Conservation (phyloP, 306 rosid species). For the Trichosanthes cucumerina region DNA sequence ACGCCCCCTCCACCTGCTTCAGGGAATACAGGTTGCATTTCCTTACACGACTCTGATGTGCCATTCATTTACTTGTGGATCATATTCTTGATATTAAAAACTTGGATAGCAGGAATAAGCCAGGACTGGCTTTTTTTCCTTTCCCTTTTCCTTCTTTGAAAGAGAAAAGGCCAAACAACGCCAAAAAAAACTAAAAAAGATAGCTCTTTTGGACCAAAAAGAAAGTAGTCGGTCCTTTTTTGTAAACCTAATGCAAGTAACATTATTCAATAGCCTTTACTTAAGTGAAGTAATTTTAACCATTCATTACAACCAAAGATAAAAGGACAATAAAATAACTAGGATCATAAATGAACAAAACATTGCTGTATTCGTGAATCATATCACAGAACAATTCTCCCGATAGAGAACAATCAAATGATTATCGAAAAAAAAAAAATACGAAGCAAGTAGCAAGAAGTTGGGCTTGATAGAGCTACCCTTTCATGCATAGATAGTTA, state of each 20-base stretch:
- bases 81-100: neutral
- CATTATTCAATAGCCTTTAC: neutral
- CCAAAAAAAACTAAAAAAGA: neutral
- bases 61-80: conserved; percentile 1
- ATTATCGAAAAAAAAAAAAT: neutral
- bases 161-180: neutral
- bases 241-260: neutral
- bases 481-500: neutral
- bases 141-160: neutral
- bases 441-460: neutral
- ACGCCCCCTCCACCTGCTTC: conserved; percentile 15
- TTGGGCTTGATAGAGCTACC: neutral
- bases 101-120: neutral
- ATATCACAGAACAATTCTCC: neutral
- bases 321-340: neutral
- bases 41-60: neutral
- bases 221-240: neutral
- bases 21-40: conserved; percentile 21
- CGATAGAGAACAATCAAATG: neutral
- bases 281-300: neutral
- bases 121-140: neutral
- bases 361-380: neutral
- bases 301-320: neutral
- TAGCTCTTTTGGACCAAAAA: neutral
- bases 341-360: neutral